Percentiles rank a stretch among this genome's conserved stretches.
phyloP scores from a whole-genome alignment of 2,329 filamentous ascomycete species.

The Cladosporium cucumerinum region DNA sequence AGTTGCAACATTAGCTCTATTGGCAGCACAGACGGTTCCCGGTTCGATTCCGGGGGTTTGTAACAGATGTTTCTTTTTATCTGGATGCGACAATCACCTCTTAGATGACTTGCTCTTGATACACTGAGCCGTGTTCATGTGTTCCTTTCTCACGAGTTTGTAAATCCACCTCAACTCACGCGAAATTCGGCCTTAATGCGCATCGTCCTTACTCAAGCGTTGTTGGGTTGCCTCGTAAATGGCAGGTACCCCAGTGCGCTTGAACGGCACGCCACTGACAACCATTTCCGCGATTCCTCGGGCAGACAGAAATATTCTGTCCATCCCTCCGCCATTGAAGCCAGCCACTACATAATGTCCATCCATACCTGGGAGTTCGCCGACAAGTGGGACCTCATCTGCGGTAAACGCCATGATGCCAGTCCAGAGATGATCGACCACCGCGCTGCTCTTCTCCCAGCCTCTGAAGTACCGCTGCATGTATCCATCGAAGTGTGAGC shows the following conservation, averaged over 20 bases:
- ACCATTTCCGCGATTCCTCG: not conserved
- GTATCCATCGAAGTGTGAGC: conserved; percentile 47
- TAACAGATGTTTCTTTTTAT: too few relatives aligned
- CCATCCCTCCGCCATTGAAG: conserved; percentile 50
- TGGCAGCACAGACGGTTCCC: not conserved
- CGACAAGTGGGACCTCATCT: conserved; percentile 46
- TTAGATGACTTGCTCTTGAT: too few relatives aligned
- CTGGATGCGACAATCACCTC: too few relatives aligned
- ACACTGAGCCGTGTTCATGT: too few relatives aligned
- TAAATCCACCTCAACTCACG: too few relatives aligned
- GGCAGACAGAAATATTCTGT: conserved; percentile 38
- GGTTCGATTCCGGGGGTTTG: too few relatives aligned
- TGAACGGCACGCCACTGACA: not conserved
- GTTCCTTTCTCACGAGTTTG: too few relatives aligned
- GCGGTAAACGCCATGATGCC: conserved; percentile 24
- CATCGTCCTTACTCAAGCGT: not conserved
- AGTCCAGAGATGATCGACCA: conserved; percentile 42
- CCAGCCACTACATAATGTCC: conserved; percentile 50
- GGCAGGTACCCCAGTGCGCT: not conserved
- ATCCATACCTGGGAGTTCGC: conserved; percentile 38
- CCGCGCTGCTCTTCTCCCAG: conserved; percentile 46
- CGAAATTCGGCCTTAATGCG: not conserved
- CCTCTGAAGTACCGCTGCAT: conserved; percentile 50
- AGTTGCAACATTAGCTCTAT: conserved; percentile 12
- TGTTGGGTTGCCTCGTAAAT: not conserved